phyloP scores from a whole-genome alignment of 352 stramenopile genomes.

The Phytopythium chamaehyphon region DNA sequence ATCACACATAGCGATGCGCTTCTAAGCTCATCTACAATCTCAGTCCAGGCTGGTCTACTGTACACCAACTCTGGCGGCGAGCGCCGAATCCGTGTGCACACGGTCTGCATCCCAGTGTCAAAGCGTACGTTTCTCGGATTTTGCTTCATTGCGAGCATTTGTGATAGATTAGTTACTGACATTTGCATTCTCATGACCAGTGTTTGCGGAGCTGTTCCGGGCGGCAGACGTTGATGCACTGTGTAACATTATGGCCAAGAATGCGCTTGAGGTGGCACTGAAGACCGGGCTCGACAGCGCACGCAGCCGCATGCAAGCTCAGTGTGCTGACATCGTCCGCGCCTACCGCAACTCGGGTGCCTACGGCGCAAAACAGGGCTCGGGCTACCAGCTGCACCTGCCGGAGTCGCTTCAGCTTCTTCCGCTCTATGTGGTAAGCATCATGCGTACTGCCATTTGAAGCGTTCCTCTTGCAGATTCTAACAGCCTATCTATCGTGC shows the following conservation, averaged over 20 bases:
- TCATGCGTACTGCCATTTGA: background rate
- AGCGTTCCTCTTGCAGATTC: background rate
- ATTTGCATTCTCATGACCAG: slow-evolving; percentile 19
- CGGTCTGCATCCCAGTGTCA: slow-evolving; percentile 92
- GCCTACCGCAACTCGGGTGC: slow-evolving; percentile 84
- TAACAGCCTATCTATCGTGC: background rate
- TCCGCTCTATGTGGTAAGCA: slow-evolving; percentile 91
- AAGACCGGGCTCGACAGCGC: slow-evolving; percentile 95
- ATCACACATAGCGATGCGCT: slow-evolving; percentile 96
- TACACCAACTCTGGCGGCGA: slow-evolving; percentile 98
- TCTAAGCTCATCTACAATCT: slow-evolving; percentile 92
- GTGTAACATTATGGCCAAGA: slow-evolving; percentile 95
- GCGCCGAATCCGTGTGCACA: slow-evolving; percentile 97
- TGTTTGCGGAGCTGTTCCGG: slow-evolving; percentile 90
- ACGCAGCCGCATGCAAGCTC: slow-evolving; percentile 89
- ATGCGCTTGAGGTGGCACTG: slow-evolving; percentile 90
- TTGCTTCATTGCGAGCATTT: background rate
- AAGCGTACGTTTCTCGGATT: slow-evolving; percentile 50
- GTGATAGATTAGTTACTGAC: slow-evolving; percentile 1
- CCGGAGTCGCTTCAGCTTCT: slow-evolving; percentile 93
- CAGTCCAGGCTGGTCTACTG: slow-evolving; percentile 95
- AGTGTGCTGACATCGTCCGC: slow-evolving; percentile 92
- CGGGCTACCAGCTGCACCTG: slow-evolving; percentile 76
- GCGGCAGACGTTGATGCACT: slow-evolving; percentile 92
- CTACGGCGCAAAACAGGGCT: slow-evolving; percentile 60